phyloP scores from a whole-genome alignment of 768 basidiomycete species.

The Naematelia encephala region DNA sequence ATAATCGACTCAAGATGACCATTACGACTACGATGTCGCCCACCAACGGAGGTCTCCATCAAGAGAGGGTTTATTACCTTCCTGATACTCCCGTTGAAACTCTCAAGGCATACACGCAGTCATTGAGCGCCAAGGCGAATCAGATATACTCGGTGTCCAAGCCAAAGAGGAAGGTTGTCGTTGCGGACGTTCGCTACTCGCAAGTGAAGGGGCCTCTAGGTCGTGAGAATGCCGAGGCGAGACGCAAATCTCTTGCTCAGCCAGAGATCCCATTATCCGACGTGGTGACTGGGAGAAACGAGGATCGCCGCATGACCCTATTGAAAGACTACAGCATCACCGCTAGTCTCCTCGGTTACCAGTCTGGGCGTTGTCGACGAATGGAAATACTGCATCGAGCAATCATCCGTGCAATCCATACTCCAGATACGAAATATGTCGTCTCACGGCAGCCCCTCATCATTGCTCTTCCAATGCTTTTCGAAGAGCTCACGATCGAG shows the following conservation, averaged over 20 bases:
- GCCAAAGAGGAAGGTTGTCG: background rate
- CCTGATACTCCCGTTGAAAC: slow-evolving; percentile 59
- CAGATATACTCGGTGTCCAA: slow-evolving; percentile 2
- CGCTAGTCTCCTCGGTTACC: slow-evolving; percentile 72
- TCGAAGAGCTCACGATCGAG: slow-evolving; percentile 63
- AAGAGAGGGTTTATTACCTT: slow-evolving; percentile 65
- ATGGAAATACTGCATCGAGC: slow-evolving; percentile 52
- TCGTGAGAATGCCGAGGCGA: slow-evolving; percentile 24
- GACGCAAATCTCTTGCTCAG: slow-evolving; percentile 59
- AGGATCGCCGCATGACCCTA: slow-evolving; percentile 23
- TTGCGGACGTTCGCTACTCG: background rate
- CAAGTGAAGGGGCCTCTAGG: background rate
- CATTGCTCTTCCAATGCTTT: slow-evolving; percentile 61
- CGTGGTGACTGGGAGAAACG: background rate
- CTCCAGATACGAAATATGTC: slow-evolving; percentile 53
- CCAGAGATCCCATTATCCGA: background rate
- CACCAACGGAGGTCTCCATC: slow-evolving; percentile 60
- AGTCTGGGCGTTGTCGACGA: slow-evolving; percentile 64
- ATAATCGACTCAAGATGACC: slow-evolving; percentile 67
- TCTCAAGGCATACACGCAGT: slow-evolving; percentile 60
- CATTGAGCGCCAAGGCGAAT: slow-evolving; percentile 8
- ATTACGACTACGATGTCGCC: slow-evolving; percentile 61
- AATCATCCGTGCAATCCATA: slow-evolving; percentile 20
- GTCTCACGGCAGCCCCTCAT: slow-evolving; percentile 61
- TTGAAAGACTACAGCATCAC: slow-evolving; percentile 67